Percentiles rank a stretch among this genome's conserved stretches.
Conservation (phyloP, 176 grass and related monocot genomes). For the Leersia perrieri region DNA sequence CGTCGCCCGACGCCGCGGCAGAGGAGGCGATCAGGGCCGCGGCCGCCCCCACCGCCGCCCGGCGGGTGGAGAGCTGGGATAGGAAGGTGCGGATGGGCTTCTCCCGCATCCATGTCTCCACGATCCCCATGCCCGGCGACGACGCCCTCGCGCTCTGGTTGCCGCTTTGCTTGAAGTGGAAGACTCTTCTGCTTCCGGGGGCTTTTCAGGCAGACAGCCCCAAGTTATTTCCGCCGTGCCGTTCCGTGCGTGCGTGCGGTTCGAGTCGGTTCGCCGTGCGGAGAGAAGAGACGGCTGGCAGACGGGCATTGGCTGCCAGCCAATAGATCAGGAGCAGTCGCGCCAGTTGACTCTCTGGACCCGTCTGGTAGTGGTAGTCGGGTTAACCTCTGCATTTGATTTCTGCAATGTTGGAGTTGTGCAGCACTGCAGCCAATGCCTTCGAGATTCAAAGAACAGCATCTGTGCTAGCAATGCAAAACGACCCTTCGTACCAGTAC, state of each 20-base stretch:
- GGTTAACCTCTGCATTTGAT: too few species aligned
- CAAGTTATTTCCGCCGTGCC: not conserved
- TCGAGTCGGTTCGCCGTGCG: not conserved
- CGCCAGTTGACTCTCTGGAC: too few species aligned
- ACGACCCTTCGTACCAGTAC: too few species aligned
- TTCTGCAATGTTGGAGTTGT: too few species aligned
- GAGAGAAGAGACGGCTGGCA: not conserved
- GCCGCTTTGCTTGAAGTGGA: conserved; percentile 40
- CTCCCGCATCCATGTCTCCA: conserved; percentile 49
- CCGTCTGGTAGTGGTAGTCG: too few species aligned
- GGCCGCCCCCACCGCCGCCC: not conserved
- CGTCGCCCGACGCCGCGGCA: not conserved
- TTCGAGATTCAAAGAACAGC: too few species aligned
- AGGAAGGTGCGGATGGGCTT: conserved; percentile 65
- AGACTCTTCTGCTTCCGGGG: conserved; percentile 7
- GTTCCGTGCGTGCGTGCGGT: not conserved
- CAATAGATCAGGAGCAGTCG: too few species aligned
- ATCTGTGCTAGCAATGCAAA: too few species aligned
- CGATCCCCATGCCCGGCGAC: conserved; percentile 37
- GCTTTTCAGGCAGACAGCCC: not conserved
- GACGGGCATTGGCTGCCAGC: too few species aligned
- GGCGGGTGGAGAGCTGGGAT: conserved; percentile 7
- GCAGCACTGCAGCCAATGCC: too few species aligned
- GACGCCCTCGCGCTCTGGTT: not conserved
- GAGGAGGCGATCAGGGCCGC: conserved; percentile 23